These are phyloP conservation scores for Tephrocybe sp. DNA, from an alignment of 768 basidiomycete species.

Conservation along the genomic window DNA sequence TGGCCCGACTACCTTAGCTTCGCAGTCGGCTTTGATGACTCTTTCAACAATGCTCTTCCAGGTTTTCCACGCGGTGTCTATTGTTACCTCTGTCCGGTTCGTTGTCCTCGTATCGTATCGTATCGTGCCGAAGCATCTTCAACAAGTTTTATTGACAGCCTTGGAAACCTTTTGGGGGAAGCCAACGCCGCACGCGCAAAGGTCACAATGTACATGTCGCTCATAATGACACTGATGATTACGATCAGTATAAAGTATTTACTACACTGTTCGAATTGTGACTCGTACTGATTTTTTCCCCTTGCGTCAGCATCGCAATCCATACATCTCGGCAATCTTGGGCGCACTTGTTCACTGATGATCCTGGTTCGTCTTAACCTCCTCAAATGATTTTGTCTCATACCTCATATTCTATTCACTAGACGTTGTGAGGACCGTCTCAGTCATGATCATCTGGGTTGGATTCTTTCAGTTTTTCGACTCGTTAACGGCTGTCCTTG, in stretches of 20 bases:
- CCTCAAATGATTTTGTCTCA: too few species aligned
- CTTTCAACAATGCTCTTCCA: slow-evolving; percentile 75
- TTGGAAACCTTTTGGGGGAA: slow-evolving; percentile 14
- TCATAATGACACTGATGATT: slow-evolving; percentile 63
- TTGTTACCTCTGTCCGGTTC: slow-evolving; percentile 82
- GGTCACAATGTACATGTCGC: slow-evolving; percentile 41
- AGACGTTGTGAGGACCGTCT: not conserved
- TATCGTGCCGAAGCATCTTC: not conserved
- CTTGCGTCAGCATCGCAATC: slow-evolving; percentile 1
- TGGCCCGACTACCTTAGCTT: slow-evolving; percentile 76
- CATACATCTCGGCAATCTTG: slow-evolving; percentile 59
- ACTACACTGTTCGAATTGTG: not conserved
- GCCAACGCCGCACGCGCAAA: slow-evolving; percentile 10
- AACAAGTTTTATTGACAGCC: not conserved
- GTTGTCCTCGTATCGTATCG: slow-evolving; percentile 8
- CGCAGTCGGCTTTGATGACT: slow-evolving; percentile 80
- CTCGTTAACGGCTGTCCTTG: slow-evolving; percentile 59
- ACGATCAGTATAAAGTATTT: slow-evolving; percentile 60
- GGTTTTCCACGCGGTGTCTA: slow-evolving; percentile 74
- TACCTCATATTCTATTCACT: too few species aligned
- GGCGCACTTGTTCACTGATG: slow-evolving; percentile 71
- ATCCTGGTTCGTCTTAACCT: slow-evolving; percentile 38
- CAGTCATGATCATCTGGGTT: slow-evolving; percentile 28
- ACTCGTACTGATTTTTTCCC: not conserved
- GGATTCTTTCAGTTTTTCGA: slow-evolving; percentile 85